Evolutionary conservation across 2,329 filamentous ascomycete genomes (phyloP), one percentile per base, ranked within the genome.

Genomic region (Colletotrichum spaethianum): DNA sequence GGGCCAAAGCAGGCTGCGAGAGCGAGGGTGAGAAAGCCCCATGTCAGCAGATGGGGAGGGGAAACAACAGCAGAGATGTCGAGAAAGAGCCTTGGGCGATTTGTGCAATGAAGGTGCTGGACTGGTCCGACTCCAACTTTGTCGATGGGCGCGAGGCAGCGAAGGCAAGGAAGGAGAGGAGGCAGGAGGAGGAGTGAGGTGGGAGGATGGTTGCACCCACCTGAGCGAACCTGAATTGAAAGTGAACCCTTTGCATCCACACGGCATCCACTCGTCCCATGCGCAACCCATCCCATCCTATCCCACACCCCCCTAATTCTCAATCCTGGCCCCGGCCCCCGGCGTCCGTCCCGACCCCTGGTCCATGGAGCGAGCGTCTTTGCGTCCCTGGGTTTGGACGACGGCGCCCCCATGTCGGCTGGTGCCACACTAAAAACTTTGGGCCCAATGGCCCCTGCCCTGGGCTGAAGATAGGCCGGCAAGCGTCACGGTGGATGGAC

Each of bases 381-480:
- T 64, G 52, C 70, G 65, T 70, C 65, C 70, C 70, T 72, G 70
- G 65, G 65, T 60, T 72, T 64, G 70, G 65, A 72, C 70, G 38
- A 55, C 65, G 33, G 55, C n/a, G 70, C 59, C 59, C 69, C 69
- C 69, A 60, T 64, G 60, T 70, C 64, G 46, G 50, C 52, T 66
- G 70, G 70, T 71, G 67, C 57, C 73, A 67, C 73, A 70, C 65
- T 64, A 73, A 63, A 68, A 66, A 60, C 42, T 60, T 65, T 59
- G 70, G 67, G 44, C 52, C 38, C 40, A 28, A 63, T 16, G 28
- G 38, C 73, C 72, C 71, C 65, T 70, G 65, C 61, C 65, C 44
- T 68, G 62, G 70, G 73, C 73, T 74, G 73, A 74, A 73, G 73
- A 73, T 64, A 73, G 73, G 53, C 70, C 59, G 65, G 66, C 57